Evolutionary conservation across 2,329 filamentous ascomycete genomes (phyloP), one percentile per base, ranked within the genome.

Genomic region (Immersiporthe knoxdaviesiana): DNA sequence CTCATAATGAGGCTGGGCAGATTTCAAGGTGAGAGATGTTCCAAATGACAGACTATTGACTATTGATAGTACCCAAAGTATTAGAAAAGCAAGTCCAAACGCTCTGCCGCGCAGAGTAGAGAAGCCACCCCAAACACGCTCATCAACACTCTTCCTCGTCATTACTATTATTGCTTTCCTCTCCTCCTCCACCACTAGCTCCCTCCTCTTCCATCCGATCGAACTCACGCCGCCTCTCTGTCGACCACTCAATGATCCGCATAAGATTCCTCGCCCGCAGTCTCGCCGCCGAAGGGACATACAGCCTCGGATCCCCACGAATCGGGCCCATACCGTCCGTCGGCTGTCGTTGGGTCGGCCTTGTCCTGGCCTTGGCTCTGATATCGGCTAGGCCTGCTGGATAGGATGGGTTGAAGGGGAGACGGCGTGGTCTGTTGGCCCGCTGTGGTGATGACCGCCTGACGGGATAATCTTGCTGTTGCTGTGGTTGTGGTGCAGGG

Each of bases 241-340:
- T 62, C 35, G 35, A 62, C 59, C 59, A 62, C 35, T n/a, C 37
- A 14, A 62, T 62, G 12, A 62, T 62, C 14, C 59, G 32, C 39
- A n/a, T 30, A 4, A 62, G 59, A 8, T 62, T 11, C n/a, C n/a
- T 14, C n/a, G 35, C 59, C 21, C 35, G 39, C 10, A 62, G 37
- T 3, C 11, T n/a, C 10, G 35, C 59, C 21, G n/a, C 59, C 14
- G 59, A 44, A 2, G 59, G 37, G 21, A 37, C 21, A 37, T 62
- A 62, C 35, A 62, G 24, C n/a, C 39, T 44, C 6, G 37, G 10
- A 24, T 62, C 59, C 7, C 59, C 59, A 27, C 59, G 24, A n/a
- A 62, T 62, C 4, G 59, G 59, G 18, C 59, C 37, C 12, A 44
- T 12, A 12, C 59, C 59, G 59, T 62, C 59, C 14, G 59, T 62